phyloP scores from a whole-genome alignment of 2,329 filamentous ascomycete species.

The Pezizomycotina sp. region DNA sequence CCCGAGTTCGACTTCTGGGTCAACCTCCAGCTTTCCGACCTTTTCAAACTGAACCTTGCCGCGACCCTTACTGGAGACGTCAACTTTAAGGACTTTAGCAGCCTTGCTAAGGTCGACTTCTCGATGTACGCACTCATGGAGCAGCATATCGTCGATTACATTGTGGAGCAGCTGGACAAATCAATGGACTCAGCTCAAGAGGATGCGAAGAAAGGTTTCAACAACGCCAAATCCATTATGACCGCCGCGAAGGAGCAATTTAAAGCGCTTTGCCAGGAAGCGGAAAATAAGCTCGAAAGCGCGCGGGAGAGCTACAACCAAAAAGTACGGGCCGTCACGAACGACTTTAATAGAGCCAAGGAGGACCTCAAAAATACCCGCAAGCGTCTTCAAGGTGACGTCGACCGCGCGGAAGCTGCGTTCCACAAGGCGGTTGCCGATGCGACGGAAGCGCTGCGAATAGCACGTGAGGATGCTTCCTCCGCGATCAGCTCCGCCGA shows the following conservation, averaged over 20 bases:
- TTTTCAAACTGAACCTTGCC: slow-evolving; percentile 10
- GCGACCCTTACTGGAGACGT: slow-evolving; percentile 10
- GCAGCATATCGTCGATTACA: slow-evolving; percentile 17
- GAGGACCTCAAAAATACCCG: slow-evolving; percentile 6
- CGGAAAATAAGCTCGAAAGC: slow-evolving; percentile 1
- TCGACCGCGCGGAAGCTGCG: slow-evolving; percentile 1
- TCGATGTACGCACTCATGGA: slow-evolving; percentile 13
- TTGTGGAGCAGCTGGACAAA: slow-evolving; percentile 4
- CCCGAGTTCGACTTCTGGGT: slow-evolving; percentile 15
- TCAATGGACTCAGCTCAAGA: slow-evolving; percentile 8
- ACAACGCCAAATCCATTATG: slow-evolving; percentile 12
- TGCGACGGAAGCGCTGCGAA: slow-evolving; percentile 1
- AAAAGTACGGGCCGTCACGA: slow-evolving; percentile 1
- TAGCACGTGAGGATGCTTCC: slow-evolving; percentile 1
- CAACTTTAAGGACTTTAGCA: slow-evolving; percentile 10
- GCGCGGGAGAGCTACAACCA: slow-evolving; percentile 1
- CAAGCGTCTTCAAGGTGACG: slow-evolving; percentile 3
- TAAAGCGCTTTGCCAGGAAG: slow-evolving; percentile 6
- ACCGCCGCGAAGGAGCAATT: slow-evolving; percentile 6
- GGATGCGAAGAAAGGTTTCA: slow-evolving; percentile 7
- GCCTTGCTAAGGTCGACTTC: slow-evolving; percentile 14
- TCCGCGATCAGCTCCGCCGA: slow-evolving; percentile 1
- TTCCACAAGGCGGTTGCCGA: slow-evolving; percentile 1
- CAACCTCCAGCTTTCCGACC: slow-evolving; percentile 9
- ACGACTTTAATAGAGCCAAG: background rate